Conservation (phyloP, 73 alveolate species). For the Paramecium sexaurelia region DNA sequence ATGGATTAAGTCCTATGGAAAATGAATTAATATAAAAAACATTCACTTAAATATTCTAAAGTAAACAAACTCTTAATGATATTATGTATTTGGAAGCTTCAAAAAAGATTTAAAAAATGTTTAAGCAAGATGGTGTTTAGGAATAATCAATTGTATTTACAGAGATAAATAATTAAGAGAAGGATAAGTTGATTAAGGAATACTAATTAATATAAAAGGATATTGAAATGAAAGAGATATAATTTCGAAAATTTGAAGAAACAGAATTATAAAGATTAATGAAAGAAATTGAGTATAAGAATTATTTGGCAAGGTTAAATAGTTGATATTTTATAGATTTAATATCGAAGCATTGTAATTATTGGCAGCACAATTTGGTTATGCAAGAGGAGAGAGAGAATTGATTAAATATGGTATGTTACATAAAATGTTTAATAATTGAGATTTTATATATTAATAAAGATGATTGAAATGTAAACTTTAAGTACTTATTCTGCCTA, state of each 20-base stretch:
- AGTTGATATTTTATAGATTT: neutral
- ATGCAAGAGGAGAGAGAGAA: neutral
- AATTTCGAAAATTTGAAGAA: neutral
- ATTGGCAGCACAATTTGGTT: neutral
- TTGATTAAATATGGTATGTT: constrained; percentile 13
- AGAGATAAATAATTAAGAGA: neutral
- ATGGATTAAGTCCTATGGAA: constrained; percentile 2
- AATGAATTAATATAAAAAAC: neutral
- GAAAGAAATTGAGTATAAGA: neutral
- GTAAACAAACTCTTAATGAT: constrained; percentile 35
- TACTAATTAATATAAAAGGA: neutral
- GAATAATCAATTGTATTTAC: constrained; percentile 18
- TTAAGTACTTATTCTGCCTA: neutral
- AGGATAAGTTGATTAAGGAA: constrained; percentile 1
- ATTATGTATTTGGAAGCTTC: constrained; percentile 28
- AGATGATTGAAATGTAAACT: neutral
- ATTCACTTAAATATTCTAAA: neutral
- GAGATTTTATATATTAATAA: neutral
- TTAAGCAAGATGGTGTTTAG: neutral
- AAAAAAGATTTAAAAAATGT: neutral
- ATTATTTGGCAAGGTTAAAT: neutral
- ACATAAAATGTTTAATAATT: constrained; percentile 9
- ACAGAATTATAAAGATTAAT: neutral
- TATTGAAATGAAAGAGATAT: neutral
- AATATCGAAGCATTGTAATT: neutral